Conservation (phyloP, 345 rosid genomes). For the Dimocarpus longan region DNA sequence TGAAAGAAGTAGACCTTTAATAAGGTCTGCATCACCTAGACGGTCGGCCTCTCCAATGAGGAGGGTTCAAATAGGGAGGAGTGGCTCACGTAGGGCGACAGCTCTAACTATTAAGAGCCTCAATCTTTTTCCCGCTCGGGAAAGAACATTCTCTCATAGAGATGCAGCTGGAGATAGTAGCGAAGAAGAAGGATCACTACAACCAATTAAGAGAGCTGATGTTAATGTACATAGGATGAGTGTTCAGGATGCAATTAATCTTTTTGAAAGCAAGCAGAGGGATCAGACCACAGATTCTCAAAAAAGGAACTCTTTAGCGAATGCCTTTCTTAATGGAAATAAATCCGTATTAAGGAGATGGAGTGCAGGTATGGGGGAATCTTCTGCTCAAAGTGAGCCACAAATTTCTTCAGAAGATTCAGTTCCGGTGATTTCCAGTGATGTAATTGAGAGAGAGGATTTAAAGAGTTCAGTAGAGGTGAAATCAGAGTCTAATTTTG, state of each 20-base stretch:
- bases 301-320: slow-evolving; percentile 36
- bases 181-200: slow-evolving; percentile 50
- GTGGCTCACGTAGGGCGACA: slow-evolving; percentile 54
- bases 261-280: slow-evolving; percentile 63
- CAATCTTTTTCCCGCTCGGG: slow-evolving; percentile 48
- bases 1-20: slow-evolving; percentile 55
- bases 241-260: slow-evolving; percentile 66
- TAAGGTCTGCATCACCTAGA: slow-evolving; percentile 58
- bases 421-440: slow-evolving; percentile 27
- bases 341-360: slow-evolving; percentile 69
- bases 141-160: slow-evolving; percentile 36
- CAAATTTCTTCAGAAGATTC: slow-evolving; percentile 32
- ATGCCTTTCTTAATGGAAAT: slow-evolving; percentile 34
- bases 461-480: slow-evolving; percentile 28
- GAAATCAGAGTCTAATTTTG: slow-evolving; percentile 33
- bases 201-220: slow-evolving; percentile 39
- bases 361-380: slow-evolving; percentile 55
- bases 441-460: slow-evolving; percentile 28
- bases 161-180: slow-evolving; percentile 37
- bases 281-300: slow-evolving; percentile 45
- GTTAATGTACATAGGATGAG: slow-evolving; percentile 46
- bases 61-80: slow-evolving; percentile 65
- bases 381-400: slow-evolving; percentile 37
- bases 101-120: slow-evolving; percentile 67
- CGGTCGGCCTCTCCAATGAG: slow-evolving; percentile 78